Conservation (phyloP, 2,329 filamentous ascomycete genomes). For the Exophiala lecanii-corni region DNA sequence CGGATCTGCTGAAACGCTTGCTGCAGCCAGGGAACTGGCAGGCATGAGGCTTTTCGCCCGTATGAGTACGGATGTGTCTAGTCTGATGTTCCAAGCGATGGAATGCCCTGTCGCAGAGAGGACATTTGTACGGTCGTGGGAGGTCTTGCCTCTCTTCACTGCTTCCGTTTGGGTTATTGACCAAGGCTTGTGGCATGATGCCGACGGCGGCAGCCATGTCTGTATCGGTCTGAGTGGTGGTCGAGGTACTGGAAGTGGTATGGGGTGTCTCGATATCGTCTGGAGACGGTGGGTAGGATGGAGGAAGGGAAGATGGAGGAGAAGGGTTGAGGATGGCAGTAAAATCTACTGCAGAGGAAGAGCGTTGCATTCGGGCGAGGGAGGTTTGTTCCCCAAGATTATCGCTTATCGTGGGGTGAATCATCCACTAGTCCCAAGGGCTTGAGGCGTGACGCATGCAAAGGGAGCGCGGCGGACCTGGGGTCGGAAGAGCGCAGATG, state of each 20-base stretch:
- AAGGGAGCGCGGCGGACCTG: slow-evolving; percentile 9
- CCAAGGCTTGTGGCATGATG: slow-evolving; percentile 41
- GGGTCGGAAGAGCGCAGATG: slow-evolving; percentile 20
- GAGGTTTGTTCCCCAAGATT: slow-evolving; percentile 19
- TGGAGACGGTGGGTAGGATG: slow-evolving; percentile 29
- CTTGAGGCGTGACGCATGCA: slow-evolving; percentile 19
- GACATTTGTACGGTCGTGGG: slow-evolving; percentile 95
- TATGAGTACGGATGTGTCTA: slow-evolving; percentile 91
- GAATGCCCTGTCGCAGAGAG: slow-evolving; percentile 96
- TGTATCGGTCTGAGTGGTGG: slow-evolving; percentile 27
- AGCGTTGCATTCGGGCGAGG: slow-evolving; percentile 27
- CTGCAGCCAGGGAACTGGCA: slow-evolving; percentile 94
- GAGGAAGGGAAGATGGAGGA: slow-evolving; percentile 19
- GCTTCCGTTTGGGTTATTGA: slow-evolving; percentile 47
- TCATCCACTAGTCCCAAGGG: slow-evolving; percentile 17
- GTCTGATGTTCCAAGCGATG: slow-evolving; percentile 95
- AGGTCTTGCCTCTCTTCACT: slow-evolving; percentile 71
- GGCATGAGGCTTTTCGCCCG: slow-evolving; percentile 94
- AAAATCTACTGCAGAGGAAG: slow-evolving; percentile 28
- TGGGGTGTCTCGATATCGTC: slow-evolving; percentile 3
- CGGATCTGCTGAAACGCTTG: slow-evolving; percentile 93
- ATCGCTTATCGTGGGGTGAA: slow-evolving; percentile 27
- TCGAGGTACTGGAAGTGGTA: not conserved
- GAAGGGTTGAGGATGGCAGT: slow-evolving; percentile 27
- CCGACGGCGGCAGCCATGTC: slow-evolving; percentile 43